phyloP scores from a whole-genome alignment of 2,329 filamentous ascomycete genomes.

The Stagonosporopsis cucurbitacearum region DNA sequence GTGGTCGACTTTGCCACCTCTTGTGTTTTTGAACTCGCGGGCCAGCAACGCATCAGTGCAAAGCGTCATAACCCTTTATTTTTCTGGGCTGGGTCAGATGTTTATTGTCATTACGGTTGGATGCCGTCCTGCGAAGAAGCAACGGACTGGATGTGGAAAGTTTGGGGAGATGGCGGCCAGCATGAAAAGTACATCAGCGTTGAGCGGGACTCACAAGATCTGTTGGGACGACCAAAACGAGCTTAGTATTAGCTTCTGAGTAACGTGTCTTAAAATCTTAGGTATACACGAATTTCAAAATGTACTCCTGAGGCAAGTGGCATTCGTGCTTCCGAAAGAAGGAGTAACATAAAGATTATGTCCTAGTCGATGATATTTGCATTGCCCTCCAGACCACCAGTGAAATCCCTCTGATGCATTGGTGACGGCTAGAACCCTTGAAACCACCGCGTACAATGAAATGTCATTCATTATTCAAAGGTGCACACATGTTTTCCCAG shows the following conservation, averaged over 20 bases:
- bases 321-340: no score
- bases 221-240: not conserved
- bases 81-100: not conserved
- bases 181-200: not conserved
- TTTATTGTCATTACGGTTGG: not conserved
- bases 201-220: not conserved
- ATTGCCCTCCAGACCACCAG: no score
- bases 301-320: no score
- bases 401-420: no score
- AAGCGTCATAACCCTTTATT: not conserved
- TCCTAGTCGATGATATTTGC: no score
- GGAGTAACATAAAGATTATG: no score
- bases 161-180: not conserved
- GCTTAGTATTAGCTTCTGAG: not conserved
- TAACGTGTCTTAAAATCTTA: no score
- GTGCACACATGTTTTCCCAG: no score
- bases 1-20: not conserved
- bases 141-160: slow-evolving; percentile 1
- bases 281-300: no score
- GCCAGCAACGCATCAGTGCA: not conserved
- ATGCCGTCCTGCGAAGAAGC: not conserved
- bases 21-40: not conserved
- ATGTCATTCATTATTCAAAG: no score
- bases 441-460: no score
- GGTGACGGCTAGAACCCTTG: no score